Evolutionary conservation across 2,329 filamentous ascomycete genomes (phyloP).

Genomic region (Biscogniauxia sp.): DNA sequence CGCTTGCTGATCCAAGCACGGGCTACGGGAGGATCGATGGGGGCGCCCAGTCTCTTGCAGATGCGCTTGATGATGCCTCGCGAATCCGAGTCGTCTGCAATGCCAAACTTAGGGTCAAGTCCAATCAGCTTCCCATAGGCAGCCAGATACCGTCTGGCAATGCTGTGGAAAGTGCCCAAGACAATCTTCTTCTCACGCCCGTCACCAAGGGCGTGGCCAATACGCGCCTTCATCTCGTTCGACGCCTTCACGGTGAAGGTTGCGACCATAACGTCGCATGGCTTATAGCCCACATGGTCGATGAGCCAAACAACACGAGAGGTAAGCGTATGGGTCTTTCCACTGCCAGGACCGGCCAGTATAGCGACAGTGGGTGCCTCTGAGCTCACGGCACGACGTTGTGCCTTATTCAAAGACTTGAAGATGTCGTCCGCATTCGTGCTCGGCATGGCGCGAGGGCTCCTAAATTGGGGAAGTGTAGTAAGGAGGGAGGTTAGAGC

Average conservation of each 20-base stretch:
- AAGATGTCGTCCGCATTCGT: constrained; percentile 36
- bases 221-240: constrained; percentile 86
- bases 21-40: constrained; percentile 68
- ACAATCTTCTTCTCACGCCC: constrained; percentile 74
- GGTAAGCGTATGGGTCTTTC: constrained; percentile 94
- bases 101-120: constrained; percentile 79
- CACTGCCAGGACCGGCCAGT: constrained; percentile 66
- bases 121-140: constrained; percentile 84
- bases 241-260: constrained; percentile 97
- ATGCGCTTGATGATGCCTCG: constrained; percentile 78
- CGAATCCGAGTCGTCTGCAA: constrained; percentile 82
- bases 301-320: constrained; percentile 89
- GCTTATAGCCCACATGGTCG: constrained; percentile 66
- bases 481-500: background rate
- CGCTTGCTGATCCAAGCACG: constrained; percentile 72
- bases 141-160: constrained; percentile 79
- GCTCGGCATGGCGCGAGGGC: constrained; percentile 19
- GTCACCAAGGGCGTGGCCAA: constrained; percentile 76
- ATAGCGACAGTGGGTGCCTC: constrained; percentile 59
- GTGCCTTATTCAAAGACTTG: constrained; percentile 52
- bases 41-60: constrained; percentile 68
- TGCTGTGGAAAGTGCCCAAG: constrained; percentile 92
- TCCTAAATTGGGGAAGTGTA: background rate
- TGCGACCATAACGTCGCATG: constrained; percentile 88
- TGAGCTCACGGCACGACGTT: constrained; percentile 55